Evolutionary conservation across 23 red algal species (phyloP), one percentile per base, ranked within the genome.

Genomic region (Gracilaria domingensis): DNA sequence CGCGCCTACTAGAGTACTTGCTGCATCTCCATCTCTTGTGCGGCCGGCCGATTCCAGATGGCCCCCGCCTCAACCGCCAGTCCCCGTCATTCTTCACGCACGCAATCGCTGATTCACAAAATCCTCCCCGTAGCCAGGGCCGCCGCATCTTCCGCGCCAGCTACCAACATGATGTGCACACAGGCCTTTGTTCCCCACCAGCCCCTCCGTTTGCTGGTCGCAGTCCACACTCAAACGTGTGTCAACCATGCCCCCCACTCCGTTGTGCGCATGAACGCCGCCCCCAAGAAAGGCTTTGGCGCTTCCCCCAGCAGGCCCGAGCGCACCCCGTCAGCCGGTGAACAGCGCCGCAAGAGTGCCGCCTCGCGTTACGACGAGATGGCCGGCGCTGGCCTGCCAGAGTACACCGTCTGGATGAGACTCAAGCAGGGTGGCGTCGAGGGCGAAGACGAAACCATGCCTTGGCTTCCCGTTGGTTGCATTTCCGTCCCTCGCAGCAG

Each of bases 371-470:
- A 91, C 51, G 93, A 95, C 32, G 34, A 95, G 45, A 95, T 95
- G 93, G 80, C 82, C 54, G 60, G 50, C 18, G 67, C 93, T 35
- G 93, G 93, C 33, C 77, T 95, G 79, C 93, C 93, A 13, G 93
- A 95, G 79, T 95, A 95, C 79, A 91, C 81, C 14, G 73, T 95
- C 14, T 95, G 93, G 93, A 79, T 95, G 85, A 60, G 93, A 36
- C 76, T 90, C 49, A 80, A 81, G 73, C 40, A 77, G 57, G 87
- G 71, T 34, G 87, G 74, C 30, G 86, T 57, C 28, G 17, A 42
- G 12, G 93, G 90, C 25, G 66, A 91, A 25, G 37, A 66, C 49
- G 89, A 84, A 51, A 39, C 77, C 4, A 93, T 86, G 90, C 90
- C 90, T 0, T 95, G 93, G 93, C 83, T 87, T 18, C 93, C 93